These are phyloP conservation scores for Forsythia suspensa DNA, from an alignment of 257 asterid species.

Conservation along the genomic window DNA sequence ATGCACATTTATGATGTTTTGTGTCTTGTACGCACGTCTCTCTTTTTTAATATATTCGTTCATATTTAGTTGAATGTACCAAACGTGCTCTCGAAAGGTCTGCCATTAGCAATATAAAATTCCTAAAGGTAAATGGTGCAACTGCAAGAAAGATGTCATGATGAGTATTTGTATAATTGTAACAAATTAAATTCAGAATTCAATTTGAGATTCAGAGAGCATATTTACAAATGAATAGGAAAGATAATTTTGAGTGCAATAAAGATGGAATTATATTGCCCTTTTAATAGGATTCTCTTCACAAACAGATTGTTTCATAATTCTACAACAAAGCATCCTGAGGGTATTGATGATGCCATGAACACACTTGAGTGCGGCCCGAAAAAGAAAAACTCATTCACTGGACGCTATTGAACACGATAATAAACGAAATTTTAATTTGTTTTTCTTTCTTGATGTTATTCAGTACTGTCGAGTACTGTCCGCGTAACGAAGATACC, in stretches of 20 bases:
- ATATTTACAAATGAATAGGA: not conserved
- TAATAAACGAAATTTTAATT: too few relatives aligned
- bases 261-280: not conserved
- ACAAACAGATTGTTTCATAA: not conserved
- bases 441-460: too few relatives aligned
- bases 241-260: not conserved
- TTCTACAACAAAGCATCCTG: not conserved
- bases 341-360: not conserved
- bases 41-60: too few relatives aligned
- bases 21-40: not conserved
- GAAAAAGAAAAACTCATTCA: too few relatives aligned
- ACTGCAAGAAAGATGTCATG: not conserved
- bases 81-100: not conserved
- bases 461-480: too few relatives aligned
- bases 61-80: not conserved
- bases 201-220: not conserved
- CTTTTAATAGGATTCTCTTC: not conserved
- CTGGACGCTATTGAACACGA: too few relatives aligned
- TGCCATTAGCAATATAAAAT: not conserved
- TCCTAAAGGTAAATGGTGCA: too few relatives aligned
- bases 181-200: not conserved
- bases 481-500: not conserved
- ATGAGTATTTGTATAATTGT: not conserved
- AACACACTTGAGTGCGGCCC: not conserved
- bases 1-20: not conserved